Conservation (phyloP, 345 rosid species). For the Litchi chinensis region DNA sequence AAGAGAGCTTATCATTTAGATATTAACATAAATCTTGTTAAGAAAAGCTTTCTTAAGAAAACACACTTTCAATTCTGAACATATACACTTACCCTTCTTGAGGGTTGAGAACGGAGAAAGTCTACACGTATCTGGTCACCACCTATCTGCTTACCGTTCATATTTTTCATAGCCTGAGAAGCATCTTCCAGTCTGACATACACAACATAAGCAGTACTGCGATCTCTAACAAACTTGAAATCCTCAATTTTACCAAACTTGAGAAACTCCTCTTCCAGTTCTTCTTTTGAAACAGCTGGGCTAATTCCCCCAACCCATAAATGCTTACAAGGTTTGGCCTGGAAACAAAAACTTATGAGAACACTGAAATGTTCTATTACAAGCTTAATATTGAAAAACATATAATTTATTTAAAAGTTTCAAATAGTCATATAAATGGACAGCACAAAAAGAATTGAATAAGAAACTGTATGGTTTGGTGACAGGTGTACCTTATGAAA, state of each 20-base stretch:
- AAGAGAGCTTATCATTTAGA: not conserved
- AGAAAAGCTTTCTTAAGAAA: not conserved
- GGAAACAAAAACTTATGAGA: slow-evolving; percentile 26
- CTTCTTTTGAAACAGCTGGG: slow-evolving; percentile 59
- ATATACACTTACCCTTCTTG: slow-evolving; percentile 67
- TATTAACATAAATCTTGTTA: not conserved
- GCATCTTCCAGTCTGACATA: slow-evolving; percentile 73
- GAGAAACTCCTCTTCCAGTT: slow-evolving; percentile 68
- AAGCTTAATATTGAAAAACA: not conserved
- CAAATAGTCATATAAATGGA: not conserved
- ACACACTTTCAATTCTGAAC: not conserved
- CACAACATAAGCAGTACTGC: slow-evolving; percentile 77
- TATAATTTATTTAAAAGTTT: not conserved
- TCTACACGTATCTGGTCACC: slow-evolving; percentile 89
- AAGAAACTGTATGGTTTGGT: not conserved
- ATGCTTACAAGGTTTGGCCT: slow-evolving; percentile 84
- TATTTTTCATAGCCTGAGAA: slow-evolving; percentile 64
- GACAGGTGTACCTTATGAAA: not conserved
- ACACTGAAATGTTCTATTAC: not conserved
- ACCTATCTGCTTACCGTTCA: slow-evolving; percentile 79
- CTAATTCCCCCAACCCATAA: slow-evolving; percentile 95
- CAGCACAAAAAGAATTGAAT: not conserved
- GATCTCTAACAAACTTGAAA: slow-evolving; percentile 72
- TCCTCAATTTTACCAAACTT: slow-evolving; percentile 83
- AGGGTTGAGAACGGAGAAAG: slow-evolving; percentile 71